phyloP scores from a whole-genome alignment of 441 rosid species.

The Breynia disticha region DNA sequence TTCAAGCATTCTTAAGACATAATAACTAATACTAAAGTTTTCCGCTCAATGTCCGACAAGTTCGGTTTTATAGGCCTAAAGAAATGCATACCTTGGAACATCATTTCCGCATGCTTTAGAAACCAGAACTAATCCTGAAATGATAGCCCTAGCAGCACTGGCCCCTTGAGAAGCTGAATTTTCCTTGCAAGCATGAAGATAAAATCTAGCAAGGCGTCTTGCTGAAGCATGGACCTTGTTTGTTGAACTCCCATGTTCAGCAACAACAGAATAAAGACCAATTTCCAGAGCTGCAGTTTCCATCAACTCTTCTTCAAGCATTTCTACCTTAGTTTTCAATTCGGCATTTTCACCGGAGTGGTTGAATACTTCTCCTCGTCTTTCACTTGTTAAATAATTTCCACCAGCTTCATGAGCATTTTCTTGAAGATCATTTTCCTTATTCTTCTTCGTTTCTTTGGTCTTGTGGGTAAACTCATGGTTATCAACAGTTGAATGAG shows the following conservation, averaged over 20 bases:
- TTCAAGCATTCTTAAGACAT: too few species aligned
- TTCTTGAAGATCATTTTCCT: conserved; percentile 19
- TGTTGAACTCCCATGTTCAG: conserved; percentile 86
- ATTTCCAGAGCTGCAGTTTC: conserved; percentile 85
- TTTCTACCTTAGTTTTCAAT: conserved; percentile 37
- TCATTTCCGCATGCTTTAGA: conserved; percentile 95
- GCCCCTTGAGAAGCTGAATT: conserved; percentile 42
- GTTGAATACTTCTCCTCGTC: conserved; percentile 20
- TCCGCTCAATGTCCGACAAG: background rate
- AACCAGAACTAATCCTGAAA: conserved; percentile 74
- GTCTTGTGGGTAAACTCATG: conserved; percentile 49
- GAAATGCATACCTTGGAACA: conserved; percentile 61
- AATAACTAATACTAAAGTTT: too few species aligned
- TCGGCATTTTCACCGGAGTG: conserved; percentile 27
- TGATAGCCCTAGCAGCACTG: conserved; percentile 61
- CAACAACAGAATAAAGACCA: conserved; percentile 71
- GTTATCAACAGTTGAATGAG: conserved; percentile 44
- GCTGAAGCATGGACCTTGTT: conserved; percentile 89
- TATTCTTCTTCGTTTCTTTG: conserved; percentile 23
- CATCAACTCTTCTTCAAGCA: conserved; percentile 72
- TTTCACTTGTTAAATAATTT: conserved; percentile 14
- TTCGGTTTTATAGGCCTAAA: background rate
- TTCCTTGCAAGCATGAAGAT: conserved; percentile 62
- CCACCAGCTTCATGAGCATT: conserved; percentile 11
- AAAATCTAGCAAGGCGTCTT: conserved; percentile 79